Percentiles rank a stretch among this genome's conserved stretches.
These are phyloP conservation scores for Daldinia sp. DNA, from an alignment of 2,329 filamentous ascomycete genomes.

Conservation along the genomic window DNA sequence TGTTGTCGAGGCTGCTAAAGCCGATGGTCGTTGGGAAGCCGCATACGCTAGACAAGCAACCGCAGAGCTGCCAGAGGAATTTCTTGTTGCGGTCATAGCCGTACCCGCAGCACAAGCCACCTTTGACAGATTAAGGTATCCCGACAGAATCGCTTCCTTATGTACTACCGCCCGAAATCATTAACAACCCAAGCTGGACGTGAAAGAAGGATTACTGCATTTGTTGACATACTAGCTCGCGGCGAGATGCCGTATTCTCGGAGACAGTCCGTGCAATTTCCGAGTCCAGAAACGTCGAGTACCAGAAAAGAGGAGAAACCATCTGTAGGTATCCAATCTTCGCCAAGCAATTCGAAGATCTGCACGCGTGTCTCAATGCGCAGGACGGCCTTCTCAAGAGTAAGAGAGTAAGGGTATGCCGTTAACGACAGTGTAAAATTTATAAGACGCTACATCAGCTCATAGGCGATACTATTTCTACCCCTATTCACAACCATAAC, in stretches of 20 bases:
- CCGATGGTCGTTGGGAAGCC: slow-evolving; percentile 68
- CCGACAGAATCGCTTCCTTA: slow-evolving; percentile 43
- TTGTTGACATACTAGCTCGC: slow-evolving; percentile 45
- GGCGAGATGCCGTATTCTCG: slow-evolving; percentile 32
- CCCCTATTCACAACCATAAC: not conserved
- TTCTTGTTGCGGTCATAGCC: slow-evolving; percentile 51
- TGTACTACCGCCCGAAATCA: slow-evolving; percentile 44
- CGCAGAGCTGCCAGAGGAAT: slow-evolving; percentile 65
- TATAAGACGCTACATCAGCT: not conserved
- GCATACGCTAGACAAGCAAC: slow-evolving; percentile 66
- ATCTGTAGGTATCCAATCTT: not conserved
- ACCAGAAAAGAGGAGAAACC: not conserved
- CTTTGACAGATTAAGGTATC: slow-evolving; percentile 38
- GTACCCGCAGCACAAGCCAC: slow-evolving; percentile 19
- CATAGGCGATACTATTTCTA: not conserved
- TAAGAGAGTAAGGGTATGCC: not conserved
- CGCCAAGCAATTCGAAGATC: not conserved
- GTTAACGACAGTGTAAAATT: not conserved
- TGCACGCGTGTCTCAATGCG: not conserved
- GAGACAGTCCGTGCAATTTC: not conserved
- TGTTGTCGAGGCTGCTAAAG: slow-evolving; percentile 66
- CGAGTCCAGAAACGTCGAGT: too few relatives aligned
- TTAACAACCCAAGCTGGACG: slow-evolving; percentile 46
- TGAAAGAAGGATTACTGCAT: slow-evolving; percentile 45
- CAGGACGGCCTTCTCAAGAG: not conserved